Conservation (phyloP, 2,329 filamentous ascomycete species). For the Colletotrichum sp. region DNA sequence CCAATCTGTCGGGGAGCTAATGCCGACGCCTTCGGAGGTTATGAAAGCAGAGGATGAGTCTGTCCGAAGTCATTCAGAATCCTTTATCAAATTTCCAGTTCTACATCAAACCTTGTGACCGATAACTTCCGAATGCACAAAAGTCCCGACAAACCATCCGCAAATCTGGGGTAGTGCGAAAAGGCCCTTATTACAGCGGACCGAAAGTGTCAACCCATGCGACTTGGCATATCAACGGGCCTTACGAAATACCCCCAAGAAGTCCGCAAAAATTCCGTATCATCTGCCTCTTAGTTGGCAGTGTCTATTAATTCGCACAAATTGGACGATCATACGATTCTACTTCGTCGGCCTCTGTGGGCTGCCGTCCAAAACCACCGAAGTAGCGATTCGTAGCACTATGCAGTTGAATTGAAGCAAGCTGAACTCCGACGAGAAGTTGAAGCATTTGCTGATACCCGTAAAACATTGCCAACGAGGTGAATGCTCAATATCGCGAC, state of each 20-base stretch:
- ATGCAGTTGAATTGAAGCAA: not conserved
- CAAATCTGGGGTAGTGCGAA: not conserved
- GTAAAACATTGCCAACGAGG: not conserved
- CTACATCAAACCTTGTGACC: rapidly evolving
- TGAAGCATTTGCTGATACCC: rapidly evolving
- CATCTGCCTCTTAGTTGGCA: not conserved
- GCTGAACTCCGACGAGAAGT: not conserved
- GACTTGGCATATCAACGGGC: not conserved
- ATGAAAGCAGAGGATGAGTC: rapidly evolving
- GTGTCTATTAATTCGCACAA: not conserved
- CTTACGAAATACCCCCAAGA: not conserved
- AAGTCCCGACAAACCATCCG: not conserved
- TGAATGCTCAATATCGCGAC: not conserved
- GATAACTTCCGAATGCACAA: not conserved
- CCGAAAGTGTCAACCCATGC: not conserved
- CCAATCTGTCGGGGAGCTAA: not conserved
- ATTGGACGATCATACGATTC: not conserved
- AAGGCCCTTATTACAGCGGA: not conserved
- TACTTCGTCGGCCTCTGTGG: not conserved
- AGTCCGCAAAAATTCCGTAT: not conserved
- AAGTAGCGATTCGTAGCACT: not conserved
- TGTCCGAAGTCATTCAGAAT: not conserved
- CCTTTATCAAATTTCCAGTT: rapidly evolving
- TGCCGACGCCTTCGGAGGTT: not conserved
- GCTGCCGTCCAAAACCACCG: not conserved